A percentile compares a stretch with the other conserved stretches of the same genome.
phyloP scores from a whole-genome alignment of 345 rosid species.

The Toxicodendron radicans region DNA sequence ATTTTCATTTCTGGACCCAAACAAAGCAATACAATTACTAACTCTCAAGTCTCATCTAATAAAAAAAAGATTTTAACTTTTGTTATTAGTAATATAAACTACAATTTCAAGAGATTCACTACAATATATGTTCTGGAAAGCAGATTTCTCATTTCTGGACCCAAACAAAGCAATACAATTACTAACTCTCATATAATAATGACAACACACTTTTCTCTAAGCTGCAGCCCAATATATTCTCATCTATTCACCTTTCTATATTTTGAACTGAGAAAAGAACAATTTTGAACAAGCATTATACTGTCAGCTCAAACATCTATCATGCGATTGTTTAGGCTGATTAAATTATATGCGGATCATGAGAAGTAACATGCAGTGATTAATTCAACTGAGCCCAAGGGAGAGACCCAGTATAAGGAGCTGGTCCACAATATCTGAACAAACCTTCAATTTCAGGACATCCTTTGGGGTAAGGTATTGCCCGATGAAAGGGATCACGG shows the following conservation, averaged over 20 bases:
- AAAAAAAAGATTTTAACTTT: too few relatives aligned
- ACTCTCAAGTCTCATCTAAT: too few relatives aligned
- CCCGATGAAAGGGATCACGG: conserved; percentile 79
- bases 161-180: not conserved
- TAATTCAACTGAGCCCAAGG: conserved; percentile 56
- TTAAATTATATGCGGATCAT: not conserved
- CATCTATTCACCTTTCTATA: not conserved
- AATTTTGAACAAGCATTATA: not conserved
- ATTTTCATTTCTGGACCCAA: too few relatives aligned
- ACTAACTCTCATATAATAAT: not conserved
- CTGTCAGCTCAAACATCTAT: conserved; percentile 12
- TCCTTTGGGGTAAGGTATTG: conserved; percentile 89
- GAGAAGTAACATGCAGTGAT: not conserved
- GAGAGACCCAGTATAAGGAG: conserved; percentile 72
- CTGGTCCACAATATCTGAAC: conserved; percentile 77
- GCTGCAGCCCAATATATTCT: not conserved
- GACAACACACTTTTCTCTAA: not conserved
- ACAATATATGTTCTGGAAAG: not conserved
- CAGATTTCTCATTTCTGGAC: not conserved
- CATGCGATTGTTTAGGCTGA: not conserved
- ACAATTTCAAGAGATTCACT: not conserved
- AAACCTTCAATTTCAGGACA: conserved; percentile 83
- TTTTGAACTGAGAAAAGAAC: not conserved
- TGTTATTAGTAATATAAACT: too few relatives aligned
- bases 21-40: too few relatives aligned